Percentiles rank a stretch among this genome's conserved stretches.
Evolutionary conservation across 106 monocot species (phyloP).

Genomic region (Allium fistulosum): DNA sequence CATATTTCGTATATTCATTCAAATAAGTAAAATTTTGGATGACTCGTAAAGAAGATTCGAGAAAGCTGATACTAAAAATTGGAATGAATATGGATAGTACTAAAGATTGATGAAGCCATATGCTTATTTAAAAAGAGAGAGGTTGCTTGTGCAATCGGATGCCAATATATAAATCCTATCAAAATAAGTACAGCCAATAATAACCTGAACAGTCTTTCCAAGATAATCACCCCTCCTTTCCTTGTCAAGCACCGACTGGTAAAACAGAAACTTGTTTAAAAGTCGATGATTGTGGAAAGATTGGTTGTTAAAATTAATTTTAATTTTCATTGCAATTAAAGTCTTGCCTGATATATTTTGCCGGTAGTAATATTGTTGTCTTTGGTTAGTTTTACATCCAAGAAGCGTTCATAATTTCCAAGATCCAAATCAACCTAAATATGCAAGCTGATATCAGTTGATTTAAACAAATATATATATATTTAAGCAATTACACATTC

Average conservation of each 20-base stretch:
- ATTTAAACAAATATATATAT: not conserved
- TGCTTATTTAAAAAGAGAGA: too few species aligned
- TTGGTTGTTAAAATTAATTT: not conserved
- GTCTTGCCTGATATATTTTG: slow-evolving; percentile 49
- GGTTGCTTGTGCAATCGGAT: too few species aligned
- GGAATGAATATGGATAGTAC: too few species aligned
- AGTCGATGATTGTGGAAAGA: slow-evolving; percentile 1
- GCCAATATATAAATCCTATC: not conserved
- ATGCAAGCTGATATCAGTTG: slow-evolving; percentile 1
- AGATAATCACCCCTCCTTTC: slow-evolving; percentile 84
- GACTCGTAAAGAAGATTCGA: too few species aligned
- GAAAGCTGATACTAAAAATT: too few species aligned
- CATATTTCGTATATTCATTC: too few species aligned
- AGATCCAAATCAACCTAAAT: slow-evolving; percentile 64
- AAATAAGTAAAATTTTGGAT: too few species aligned
- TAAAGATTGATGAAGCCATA: too few species aligned
- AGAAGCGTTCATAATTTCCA: slow-evolving; percentile 71
- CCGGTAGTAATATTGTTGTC: slow-evolving; percentile 75
- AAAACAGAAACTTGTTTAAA: slow-evolving; percentile 6
- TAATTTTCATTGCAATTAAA: not conserved
- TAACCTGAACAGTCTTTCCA: slow-evolving; percentile 90
- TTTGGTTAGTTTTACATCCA: slow-evolving; percentile 61
- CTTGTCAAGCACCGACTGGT: slow-evolving; percentile 77
- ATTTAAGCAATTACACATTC: too few species aligned
- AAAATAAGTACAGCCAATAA: not conserved